A percentile compares a stretch with the other conserved stretches of the same genome.
phyloP scores from a whole-genome alignment of 495 filamentous ascomycete species.

The Xylaria palmicola region DNA sequence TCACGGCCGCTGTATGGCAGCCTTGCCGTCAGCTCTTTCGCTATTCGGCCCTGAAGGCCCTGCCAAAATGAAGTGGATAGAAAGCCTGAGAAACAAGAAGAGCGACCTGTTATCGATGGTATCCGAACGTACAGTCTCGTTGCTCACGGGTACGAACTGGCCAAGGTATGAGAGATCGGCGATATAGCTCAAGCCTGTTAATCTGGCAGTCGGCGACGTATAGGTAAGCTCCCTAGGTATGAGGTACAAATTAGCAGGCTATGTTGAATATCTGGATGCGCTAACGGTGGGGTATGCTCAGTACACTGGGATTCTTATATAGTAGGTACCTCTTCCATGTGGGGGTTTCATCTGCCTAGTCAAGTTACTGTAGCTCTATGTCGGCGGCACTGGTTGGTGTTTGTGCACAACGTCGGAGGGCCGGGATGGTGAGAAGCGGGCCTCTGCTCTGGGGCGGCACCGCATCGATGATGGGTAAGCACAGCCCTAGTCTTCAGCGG shows the following conservation, averaged over 20 bases:
- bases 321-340: not conserved
- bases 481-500: slow-evolving; percentile 5
- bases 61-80: not conserved
- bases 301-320: no score
- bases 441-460: not conserved
- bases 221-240: no score
- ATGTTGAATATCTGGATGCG: no score
- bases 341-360: not conserved
- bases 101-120: no score
- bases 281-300: no score
- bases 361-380: not conserved
- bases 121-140: no score
- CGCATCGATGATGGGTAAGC: not conserved
- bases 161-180: no score
- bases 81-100: no score
- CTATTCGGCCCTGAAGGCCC: not conserved
- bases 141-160: no score
- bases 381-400: not conserved
- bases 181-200: no score
- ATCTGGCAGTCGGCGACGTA: no score
- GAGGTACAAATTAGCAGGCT: no score
- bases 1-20: not conserved
- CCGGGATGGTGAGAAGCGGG: not conserved
- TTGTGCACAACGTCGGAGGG: not conserved
- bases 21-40: slow-evolving; percentile 8